Percentiles rank a stretch among this genome's conserved stretches.
Evolutionary conservation across 768 basidiomycete species (phyloP).

Genomic region (Mycena pura): DNA sequence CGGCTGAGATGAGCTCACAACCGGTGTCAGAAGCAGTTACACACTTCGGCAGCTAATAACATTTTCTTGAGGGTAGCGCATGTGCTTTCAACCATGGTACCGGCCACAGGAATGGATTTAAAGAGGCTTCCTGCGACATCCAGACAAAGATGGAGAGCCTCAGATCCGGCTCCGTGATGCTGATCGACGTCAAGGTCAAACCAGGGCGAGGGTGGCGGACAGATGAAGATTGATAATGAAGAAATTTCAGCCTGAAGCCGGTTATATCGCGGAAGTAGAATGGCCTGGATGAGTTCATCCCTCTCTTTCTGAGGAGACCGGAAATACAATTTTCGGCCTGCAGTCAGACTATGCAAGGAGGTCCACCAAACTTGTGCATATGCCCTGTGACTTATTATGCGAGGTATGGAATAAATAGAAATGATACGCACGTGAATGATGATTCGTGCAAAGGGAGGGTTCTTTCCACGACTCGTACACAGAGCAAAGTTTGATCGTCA

Average conservation of each 20-base stretch:
- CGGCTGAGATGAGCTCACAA: background rate
- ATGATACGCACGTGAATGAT: constrained; percentile 1
- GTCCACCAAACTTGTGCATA: constrained; percentile 3
- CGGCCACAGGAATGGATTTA: constrained; percentile 1
- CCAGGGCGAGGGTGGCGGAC: constrained; percentile 1
- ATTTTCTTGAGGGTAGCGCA: constrained; percentile 9
- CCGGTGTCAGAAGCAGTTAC: background rate
- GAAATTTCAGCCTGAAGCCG: constrained; percentile 6
- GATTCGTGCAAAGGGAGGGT: background rate
- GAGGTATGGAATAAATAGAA: background rate
- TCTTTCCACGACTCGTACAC: constrained; percentile 7
- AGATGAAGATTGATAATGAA: constrained; percentile 7
- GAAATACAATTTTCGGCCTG: constrained; percentile 3
- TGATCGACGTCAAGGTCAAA: constrained; percentile 1
- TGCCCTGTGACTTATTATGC: background rate
- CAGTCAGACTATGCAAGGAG: background rate
- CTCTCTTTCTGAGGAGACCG: background rate
- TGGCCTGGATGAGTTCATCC: constrained; percentile 7
- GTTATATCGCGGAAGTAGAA: constrained; percentile 6
- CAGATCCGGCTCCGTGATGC: constrained; percentile 4
- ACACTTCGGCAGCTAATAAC: background rate
- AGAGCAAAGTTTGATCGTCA: constrained; percentile 2
- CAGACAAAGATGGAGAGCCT: background rate
- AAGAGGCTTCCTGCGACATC: constrained; percentile 7
- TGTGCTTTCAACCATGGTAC: constrained; percentile 4